Base-by-base conservation (phyloP, 768 basidiomycete species). In the Pisolithus tinctorius region DNA sequence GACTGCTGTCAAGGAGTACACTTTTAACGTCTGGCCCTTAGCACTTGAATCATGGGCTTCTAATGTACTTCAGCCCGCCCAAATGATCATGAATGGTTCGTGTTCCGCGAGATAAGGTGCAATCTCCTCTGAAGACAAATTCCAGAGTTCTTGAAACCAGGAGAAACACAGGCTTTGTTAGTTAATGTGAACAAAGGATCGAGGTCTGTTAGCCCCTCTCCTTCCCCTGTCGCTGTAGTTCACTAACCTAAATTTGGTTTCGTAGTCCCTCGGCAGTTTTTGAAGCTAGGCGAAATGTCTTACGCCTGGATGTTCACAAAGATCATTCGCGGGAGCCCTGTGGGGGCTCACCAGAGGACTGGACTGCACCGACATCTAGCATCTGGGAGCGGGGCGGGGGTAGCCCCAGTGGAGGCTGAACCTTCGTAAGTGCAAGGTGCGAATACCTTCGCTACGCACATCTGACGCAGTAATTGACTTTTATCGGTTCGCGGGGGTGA, bases 241-340 rank as follows among this genome's bases (percentile, higher is more conserved):
- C 31, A 17, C 11, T n/a, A 50, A 13, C 23, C 36, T 11, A 27
- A 56, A 25, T 39, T 26, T 53, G 29, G 14, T 37, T 31, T 23
- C 25, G 10, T 37, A 92, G 88, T 55, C 86, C 88, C 3, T 65
- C 68, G 1, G 73, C 75, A 3, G 69, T 80, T 16, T 67, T 90
- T 4, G 63, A 69, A 41, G 79, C 80, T 1, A 77, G 81, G 46
- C 77, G 71, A 50, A 84, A 82, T 56, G 61, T 76, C 5, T 67
- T 80, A 4, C 92, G 89, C 63, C 59, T 74, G 1, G 2, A 63
- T 75, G 10, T 91, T 89, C 58, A 89, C 88, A 8, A 50, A 61
- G 4, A 70, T 80, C 14, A 77, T 87, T 91, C 67, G 77, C 13
- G 14, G 34, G 71, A 43, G 75, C 53, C 11, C 64, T 76, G 45